Evolutionary conservation across 2,329 filamentous ascomycete species (phyloP), one percentile per base, ranked within the genome.

Genomic region (Amauroascus niger): DNA sequence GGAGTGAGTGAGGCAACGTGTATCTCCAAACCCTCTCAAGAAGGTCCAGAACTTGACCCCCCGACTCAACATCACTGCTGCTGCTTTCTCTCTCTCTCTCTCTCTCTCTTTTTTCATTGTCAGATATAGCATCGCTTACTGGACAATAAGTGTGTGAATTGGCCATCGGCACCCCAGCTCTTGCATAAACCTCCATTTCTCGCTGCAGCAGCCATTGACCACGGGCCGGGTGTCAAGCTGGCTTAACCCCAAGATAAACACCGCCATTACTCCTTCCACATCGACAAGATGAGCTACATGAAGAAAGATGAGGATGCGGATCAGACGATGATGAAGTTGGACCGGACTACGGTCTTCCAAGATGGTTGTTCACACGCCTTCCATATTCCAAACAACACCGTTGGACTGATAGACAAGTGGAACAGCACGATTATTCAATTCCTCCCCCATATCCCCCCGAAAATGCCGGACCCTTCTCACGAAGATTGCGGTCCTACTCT

Each of bases 251-350:
- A 37, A 28, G 28, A 40, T 24, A 48, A n/a, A 33, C 51, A 43
- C 51, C 37, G 32, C 24, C 22, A 11, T 40, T n/a, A n/a, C n/a
- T 18, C 14, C 18, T 51, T 41, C 24, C 7, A 51, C 14, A 18
- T 39, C 58, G 59, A 58, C 69, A 71, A 57, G 22, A 95, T 95
- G 90, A 93, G 86, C 75, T 95, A 93, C 81, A 85, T 91, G 78
- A 98, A 98, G 78, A 97, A 95, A 79, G 91, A 98, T 74, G 93
- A 97, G 80, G 93, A 98, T 78, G 88, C 85, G 69, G 91, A 96
- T 70, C 82, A 85, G 70, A 85, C 87, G 69, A 81, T 97, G 77
- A 86, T 97, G 79, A 95, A 91, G 80, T 88, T 97, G 66, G 93
- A 98, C 76, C 86, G 94, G 67, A 96, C 91, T 54, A 89, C 91